These are phyloP conservation scores for Cantharellus anzutake DNA, from an alignment of 768 basidiomycete genomes.

Conservation along the genomic window DNA sequence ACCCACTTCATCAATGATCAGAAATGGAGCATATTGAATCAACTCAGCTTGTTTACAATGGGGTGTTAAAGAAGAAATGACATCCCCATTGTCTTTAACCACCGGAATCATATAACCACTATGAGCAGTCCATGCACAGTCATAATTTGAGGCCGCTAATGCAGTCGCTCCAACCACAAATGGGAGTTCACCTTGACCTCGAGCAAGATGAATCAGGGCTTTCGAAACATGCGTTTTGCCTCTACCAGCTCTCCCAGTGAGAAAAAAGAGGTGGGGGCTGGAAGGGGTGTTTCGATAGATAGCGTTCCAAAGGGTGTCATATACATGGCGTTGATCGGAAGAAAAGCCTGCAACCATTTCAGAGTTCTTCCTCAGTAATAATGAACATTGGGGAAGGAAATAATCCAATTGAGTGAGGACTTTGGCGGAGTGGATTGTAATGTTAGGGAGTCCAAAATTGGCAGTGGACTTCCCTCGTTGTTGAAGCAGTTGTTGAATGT, in stretches of 20 bases:
- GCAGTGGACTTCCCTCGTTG: neutral
- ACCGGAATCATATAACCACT: no score
- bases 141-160: no score
- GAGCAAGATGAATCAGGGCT: no score
- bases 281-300: no score
- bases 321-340: neutral
- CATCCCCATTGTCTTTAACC: neutral
- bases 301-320: neutral
- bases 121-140: no score
- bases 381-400: neutral
- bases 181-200: no score
- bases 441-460: neutral
- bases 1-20: conserved; percentile 28
- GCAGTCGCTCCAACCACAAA: no score
- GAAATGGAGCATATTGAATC: conserved; percentile 15
- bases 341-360: neutral
- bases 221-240: no score
- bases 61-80: conserved; percentile 15
- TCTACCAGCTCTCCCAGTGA: no score
- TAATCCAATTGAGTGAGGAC: neutral
- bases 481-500: neutral
- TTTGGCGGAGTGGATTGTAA: neutral
- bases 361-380: neutral
- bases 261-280: conserved; percentile 16
- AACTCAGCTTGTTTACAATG: conserved; percentile 18